Evolutionary conservation across 306 rosid genomes (phyloP), one percentile per base, ranked within the genome.

Genomic region (Citrullus colocynthis): DNA sequence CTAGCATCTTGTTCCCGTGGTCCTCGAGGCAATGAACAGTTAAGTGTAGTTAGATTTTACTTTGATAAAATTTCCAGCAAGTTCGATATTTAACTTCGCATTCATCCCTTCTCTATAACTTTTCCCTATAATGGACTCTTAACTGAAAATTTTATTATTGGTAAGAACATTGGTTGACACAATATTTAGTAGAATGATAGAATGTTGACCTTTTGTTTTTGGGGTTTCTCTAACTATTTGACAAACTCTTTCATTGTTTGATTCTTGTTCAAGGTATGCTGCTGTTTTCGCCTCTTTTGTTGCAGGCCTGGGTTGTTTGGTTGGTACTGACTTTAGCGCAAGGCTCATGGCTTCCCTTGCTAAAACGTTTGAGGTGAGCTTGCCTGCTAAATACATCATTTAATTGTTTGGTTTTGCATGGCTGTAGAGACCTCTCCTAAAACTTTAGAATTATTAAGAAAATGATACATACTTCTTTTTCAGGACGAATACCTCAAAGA

Each of bases 1-100:
- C 83, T 95, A 74, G 88, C 96, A 76, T 89, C 92, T 36, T 95
- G 96, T 85, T 79, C 90, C 72, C 79, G 88, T 0, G 95, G 95
- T 8, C 97, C 97, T 15, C 97, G 93, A 65, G 95, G 97, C 79
- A 90, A 90, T 87, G 88, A 95, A 90, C 92, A 95, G 96, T 92
- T 85, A 84, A 80, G 86, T 67, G 7, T 24, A 9, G 36, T 28
- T 18, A 74, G 32, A 51, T 36, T 73, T 4, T 51, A 45, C n/a
- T 72, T 67, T n/a, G 11, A 67, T 70, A 0, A n/a, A 15, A 34
- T 62, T 28, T 24, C 66, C 37, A 61, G 30, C 1, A 61, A 63
- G 9, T 64, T 37, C 15, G 21, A 65, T 36, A 64, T 64, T 1
- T 11, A 37, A 17, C 30, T 37, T 65, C 6, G 37, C 51, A 65